These are phyloP conservation scores for Flaveria floridana DNA, from an alignment of 140 eudicot species.

Conservation along the genomic window DNA sequence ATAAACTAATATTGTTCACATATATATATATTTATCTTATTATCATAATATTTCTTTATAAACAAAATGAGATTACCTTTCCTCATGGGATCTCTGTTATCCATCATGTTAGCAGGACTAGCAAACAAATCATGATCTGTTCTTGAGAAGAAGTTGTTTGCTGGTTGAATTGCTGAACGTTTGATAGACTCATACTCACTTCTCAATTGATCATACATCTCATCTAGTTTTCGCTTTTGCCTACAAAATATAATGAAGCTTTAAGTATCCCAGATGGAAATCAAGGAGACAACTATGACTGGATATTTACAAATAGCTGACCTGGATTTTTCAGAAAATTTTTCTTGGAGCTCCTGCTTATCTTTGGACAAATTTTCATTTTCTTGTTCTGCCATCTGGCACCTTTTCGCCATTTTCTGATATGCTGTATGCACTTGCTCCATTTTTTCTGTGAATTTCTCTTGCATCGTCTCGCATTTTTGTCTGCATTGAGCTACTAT, in stretches of 20 bases:
- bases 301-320: constrained; percentile 21
- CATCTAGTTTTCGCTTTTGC: constrained; percentile 94
- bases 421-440: constrained; percentile 87
- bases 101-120: constrained; percentile 76
- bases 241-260: constrained; percentile 35
- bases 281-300: neutral
- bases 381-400: constrained; percentile 96
- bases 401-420: constrained; percentile 86
- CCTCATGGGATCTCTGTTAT: constrained; percentile 63
- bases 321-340: constrained; percentile 92
- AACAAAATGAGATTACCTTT: constrained; percentile 68
- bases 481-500: constrained; percentile 72
- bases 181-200: constrained; percentile 77
- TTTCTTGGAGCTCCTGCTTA: constrained; percentile 91
- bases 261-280: neutral
- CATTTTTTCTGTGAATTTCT: constrained; percentile 75
- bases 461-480: constrained; percentile 86
- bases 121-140: constrained; percentile 75
- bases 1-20: constrained; percentile 15
- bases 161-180: constrained; percentile 84
- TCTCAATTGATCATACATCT: constrained; percentile 91
- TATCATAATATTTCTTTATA: constrained; percentile 2
- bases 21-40: neutral
- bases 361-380: constrained; percentile 77
- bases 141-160: constrained; percentile 63